Base-by-base conservation (phyloP, 176 grass and related monocot species). In the Oryza officinalis region DNA sequence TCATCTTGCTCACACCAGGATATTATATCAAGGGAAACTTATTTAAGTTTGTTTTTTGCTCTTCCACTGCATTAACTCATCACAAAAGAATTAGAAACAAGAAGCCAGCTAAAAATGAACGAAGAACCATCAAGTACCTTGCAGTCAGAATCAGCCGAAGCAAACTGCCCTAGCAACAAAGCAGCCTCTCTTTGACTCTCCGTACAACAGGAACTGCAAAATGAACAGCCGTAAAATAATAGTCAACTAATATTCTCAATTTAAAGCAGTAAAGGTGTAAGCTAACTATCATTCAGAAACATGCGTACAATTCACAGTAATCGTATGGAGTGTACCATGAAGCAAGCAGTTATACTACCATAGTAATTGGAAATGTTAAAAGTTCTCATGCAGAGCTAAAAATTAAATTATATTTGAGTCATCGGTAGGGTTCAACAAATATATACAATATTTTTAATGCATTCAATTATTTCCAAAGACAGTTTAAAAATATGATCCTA, bases 171-270 rank as follows among this genome's bases (percentile, higher is more conserved):
- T 65, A 99, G 80, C 63, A 99, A 92, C 64, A 99, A 92, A 83
- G 97, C 97, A 84, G 97, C 97, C 88, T 99, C 97, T 81, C 97
- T 94, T 94, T 99, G 97, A 81, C 97, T 99, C 85, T 99, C 97
- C 1, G 91, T 99, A 74, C 97, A 99, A 32, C 86, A 99, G 69
- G 97, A 99, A 87, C 97, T 99, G 83, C 31, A 84, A 75, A 75
- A 10, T 3, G 65, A 30, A 57, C 10, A 64, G 46, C 49, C 50
- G 40, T 76, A 70, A 59, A 8, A 76, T 64, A n/a, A 46, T 37
- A 81, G 71, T 27, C 69, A 45, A 10, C 74, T 82, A 64, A 25
- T 25, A 35, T 88, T 66, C 43, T 57, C 25, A 69, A 43, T 60
- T 66, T 84, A 72, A 82, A 88, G 46, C 18, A 43, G 27, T 7